Percentiles rank a stretch among this genome's conserved stretches.
Conservation (phyloP, 2,329 filamentous ascomycete genomes). For the Arthrobotrys entomopaga region DNA sequence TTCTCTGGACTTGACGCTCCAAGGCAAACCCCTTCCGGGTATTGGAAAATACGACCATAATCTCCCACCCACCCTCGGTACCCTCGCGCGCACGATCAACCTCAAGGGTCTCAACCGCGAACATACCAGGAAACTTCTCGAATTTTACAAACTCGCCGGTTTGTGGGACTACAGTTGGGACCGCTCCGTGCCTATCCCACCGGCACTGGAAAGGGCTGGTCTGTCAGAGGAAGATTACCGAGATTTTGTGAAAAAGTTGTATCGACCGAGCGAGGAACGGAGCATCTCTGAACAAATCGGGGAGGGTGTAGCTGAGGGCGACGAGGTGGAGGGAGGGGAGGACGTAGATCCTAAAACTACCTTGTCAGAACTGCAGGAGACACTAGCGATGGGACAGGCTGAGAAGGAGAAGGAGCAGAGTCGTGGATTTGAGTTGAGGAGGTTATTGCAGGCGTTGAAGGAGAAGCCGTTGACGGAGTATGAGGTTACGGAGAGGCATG, state of each 20-base stretch:
- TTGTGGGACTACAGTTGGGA: conserved; percentile 50
- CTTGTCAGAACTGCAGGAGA: conserved; percentile 74
- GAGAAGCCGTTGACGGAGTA: conserved; percentile 39
- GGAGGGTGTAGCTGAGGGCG: conserved; percentile 64
- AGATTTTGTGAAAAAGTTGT: conserved; percentile 2
- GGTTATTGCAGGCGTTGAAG: conserved; percentile 27
- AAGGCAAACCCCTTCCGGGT: conserved; percentile 58
- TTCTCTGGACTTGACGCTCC: conserved; percentile 59
- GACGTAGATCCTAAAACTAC: conserved; percentile 72
- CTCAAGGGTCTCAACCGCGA: conserved; percentile 36
- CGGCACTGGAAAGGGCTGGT: conserved; percentile 20
- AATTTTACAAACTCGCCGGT: conserved; percentile 49
- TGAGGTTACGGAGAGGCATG: conserved; percentile 55
- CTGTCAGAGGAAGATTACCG: conserved; percentile 34
- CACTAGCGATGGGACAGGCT: conserved; percentile 10
- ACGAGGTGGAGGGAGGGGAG: conserved; percentile 65
- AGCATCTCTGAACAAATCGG: conserved; percentile 61
- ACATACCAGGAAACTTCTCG: conserved; percentile 34
- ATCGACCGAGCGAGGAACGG: conserved; percentile 36
- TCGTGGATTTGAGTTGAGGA: conserved; percentile 22
- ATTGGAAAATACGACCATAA: conserved; percentile 64
- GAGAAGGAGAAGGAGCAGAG: conserved; percentile 33
- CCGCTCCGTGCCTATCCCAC: conserved; percentile 30
- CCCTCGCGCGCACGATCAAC: conserved; percentile 29
- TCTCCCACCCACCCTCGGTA: conserved; percentile 61